Base-by-base conservation (phyloP, 2,329 filamentous ascomycete genomes). In the Fusarium scirpi region DNA sequence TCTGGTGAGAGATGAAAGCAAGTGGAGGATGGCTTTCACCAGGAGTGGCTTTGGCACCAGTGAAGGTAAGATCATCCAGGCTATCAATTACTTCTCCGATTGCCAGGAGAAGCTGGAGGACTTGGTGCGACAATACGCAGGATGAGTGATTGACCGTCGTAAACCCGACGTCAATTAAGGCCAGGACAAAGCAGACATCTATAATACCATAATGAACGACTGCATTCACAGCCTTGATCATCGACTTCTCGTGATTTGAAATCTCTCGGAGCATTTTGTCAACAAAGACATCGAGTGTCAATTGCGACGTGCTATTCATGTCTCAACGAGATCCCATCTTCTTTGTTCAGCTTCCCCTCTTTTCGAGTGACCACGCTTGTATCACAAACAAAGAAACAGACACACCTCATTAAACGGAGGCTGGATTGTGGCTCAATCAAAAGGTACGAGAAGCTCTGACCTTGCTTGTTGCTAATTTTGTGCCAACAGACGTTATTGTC, bases 1-100 rank as follows among this genome's bases (percentile, higher is more conserved):
- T 11, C 45, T 78, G 10, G 59, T 74, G 3, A 76, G 80, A 40
- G 79, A 86, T 52, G 83, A 86, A 70, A 78, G 79, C n/a, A 77
- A 69, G 8, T 89, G 85, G 81, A 82, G 83, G 47, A 76, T 86
- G 38, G 84, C 82, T 1, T 87, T 89, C 67, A 84, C 84, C 0
- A 78, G 84, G 54, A 85, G 82, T 49, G 79, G 78, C 1, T 80
- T 80, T 8, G 85, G 84, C 1, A 77, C 82, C 61, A 84, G 82
- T 18, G 84, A 87, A 73, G 82, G 79, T 29, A 89, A 88, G 75
- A 79, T 87, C 16, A 76, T 82, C 13, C 79, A 86, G 78, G 87
- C 87, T 11, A 84, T 89, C 51, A 87, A 87, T 69, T 88, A 87
- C 57, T 89, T 89, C 76, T 83, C 80, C 51, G 84, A 87, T 56